Conservation (phyloP, 2,329 filamentous ascomycete species). For the Celoporthe dispersa region DNA sequence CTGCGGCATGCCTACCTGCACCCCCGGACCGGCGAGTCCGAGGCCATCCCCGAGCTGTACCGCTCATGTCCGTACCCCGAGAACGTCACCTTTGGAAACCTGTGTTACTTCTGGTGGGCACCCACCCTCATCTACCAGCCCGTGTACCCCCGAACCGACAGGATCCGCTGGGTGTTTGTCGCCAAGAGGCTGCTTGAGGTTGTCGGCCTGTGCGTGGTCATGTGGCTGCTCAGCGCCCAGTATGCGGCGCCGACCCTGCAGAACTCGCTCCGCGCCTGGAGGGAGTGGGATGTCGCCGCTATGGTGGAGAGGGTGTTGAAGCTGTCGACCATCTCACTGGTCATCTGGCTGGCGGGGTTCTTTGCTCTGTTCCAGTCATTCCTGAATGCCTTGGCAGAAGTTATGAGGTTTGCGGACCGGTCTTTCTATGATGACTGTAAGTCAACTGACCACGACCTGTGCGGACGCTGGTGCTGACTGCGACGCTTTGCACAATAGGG, state of each 20-base stretch:
- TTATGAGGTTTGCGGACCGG: conserved; percentile 87
- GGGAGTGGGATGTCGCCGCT: conserved; percentile 75
- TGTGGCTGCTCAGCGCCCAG: conserved; percentile 94
- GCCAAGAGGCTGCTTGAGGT: conserved; percentile 80
- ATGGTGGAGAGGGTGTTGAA: conserved; percentile 93
- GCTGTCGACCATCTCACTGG: conserved; percentile 89
- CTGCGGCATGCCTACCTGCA: conserved; percentile 89
- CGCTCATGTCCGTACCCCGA: conserved; percentile 81
- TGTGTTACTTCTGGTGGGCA: conserved; percentile 97
- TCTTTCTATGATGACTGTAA: conserved; percentile 91
- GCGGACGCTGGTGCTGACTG: background rate
- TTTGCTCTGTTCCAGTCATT: conserved; percentile 95
- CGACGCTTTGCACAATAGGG: conserved; percentile 41
- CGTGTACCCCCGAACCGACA: conserved; percentile 83
- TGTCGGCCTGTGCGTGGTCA: conserved; percentile 78
- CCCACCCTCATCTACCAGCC: conserved; percentile 97
- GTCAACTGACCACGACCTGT: background rate
- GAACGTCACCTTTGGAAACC: conserved; percentile 86
- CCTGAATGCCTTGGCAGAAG: conserved; percentile 87
- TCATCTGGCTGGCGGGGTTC: conserved; percentile 98
- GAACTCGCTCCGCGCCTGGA: conserved; percentile 89
- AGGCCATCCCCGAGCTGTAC: conserved; percentile 81
- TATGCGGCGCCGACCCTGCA: conserved; percentile 88
- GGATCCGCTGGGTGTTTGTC: conserved; percentile 87
- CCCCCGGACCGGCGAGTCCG: conserved; percentile 67